Conservation (phyloP, 1,139 yeast genomes). For the Protomyces arabidopsidicola region DNA sequence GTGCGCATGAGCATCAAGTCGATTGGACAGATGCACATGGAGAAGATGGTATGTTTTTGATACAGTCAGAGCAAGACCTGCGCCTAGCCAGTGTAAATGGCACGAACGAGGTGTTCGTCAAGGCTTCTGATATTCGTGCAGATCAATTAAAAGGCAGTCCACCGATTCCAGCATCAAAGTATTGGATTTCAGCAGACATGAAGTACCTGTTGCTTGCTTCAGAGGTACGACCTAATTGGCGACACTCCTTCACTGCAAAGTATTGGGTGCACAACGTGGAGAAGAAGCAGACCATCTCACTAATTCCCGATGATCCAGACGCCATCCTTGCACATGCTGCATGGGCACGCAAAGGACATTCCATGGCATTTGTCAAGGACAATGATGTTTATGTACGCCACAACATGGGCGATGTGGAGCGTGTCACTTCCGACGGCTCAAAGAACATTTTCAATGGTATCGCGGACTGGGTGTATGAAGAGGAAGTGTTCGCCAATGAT, state of each 20-base stretch:
- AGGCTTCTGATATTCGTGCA: slow-evolving; percentile 5
- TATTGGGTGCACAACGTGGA: slow-evolving; percentile 60
- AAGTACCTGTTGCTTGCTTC: slow-evolving; percentile 38
- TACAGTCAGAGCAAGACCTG: not conserved
- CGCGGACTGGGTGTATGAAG: slow-evolving; percentile 97
- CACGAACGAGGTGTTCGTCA: slow-evolving; percentile 3
- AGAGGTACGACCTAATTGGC: slow-evolving; percentile 55
- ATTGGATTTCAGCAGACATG: slow-evolving; percentile 28
- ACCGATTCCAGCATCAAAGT: not conserved
- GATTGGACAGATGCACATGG: slow-evolving; percentile 27
- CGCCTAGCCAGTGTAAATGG: slow-evolving; percentile 20
- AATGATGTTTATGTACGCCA: slow-evolving; percentile 58
- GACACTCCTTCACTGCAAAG: slow-evolving; percentile 66
- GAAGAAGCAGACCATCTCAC: slow-evolving; percentile 38
- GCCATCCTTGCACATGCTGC: slow-evolving; percentile 42
- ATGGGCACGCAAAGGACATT: slow-evolving; percentile 70
- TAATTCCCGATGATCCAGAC: slow-evolving; percentile 6
- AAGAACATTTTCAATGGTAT: slow-evolving; percentile 68
- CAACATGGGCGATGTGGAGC: slow-evolving; percentile 37
- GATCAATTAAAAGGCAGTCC: slow-evolving; percentile 5
- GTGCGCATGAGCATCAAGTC: slow-evolving; percentile 2
- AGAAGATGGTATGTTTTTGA: slow-evolving; percentile 18
- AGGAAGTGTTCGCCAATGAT: slow-evolving; percentile 68
- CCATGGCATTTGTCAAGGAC: slow-evolving; percentile 61
- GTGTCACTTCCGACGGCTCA: slow-evolving; percentile 67